Conservation (phyloP, 2,329 filamentous ascomycete species). For the Aspergillus texensis region DNA sequence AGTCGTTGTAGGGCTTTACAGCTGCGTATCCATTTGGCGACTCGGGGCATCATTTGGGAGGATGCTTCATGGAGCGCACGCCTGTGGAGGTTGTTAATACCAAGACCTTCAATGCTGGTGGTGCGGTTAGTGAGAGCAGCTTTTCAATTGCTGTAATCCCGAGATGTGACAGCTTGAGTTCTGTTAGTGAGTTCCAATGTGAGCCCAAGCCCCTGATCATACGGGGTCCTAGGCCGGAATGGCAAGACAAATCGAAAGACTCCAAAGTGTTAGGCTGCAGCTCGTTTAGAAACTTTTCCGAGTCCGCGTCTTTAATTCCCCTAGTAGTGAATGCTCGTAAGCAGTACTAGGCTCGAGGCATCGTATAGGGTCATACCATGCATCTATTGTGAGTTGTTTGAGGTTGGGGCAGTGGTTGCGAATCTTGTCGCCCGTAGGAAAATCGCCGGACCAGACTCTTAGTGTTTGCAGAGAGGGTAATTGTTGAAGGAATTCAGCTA, state of each 20-base stretch:
- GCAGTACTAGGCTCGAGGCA: background rate
- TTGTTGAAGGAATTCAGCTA: constrained; percentile 62
- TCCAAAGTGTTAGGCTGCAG: constrained; percentile 61
- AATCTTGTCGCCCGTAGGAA: constrained; percentile 60
- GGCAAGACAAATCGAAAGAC: constrained; percentile 61
- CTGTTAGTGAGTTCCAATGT: constrained; percentile 58
- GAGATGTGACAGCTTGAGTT: constrained; percentile 54
- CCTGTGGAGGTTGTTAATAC: constrained; percentile 51
- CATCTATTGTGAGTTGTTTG: constrained; percentile 61
- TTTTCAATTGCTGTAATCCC: constrained; percentile 50
- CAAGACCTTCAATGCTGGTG: constrained; percentile 50
- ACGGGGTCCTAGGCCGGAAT: constrained; percentile 56
- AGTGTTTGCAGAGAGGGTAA: constrained; percentile 62
- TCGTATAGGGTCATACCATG: constrained; percentile 39
- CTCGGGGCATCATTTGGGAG: constrained; percentile 54
- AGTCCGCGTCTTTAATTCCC: constrained; percentile 50
- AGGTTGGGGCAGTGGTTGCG: constrained; percentile 63
- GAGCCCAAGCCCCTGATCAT: constrained; percentile 58
- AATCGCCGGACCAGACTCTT: constrained; percentile 63
- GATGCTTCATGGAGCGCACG: constrained; percentile 52
- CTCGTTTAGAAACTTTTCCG: constrained; percentile 61
- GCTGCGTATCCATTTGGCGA: constrained; percentile 58
- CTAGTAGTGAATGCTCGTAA: constrained; percentile 32
- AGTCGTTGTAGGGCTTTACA: constrained; percentile 57
- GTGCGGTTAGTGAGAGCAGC: constrained; percentile 22